Evolutionary conservation across 225 moss, liverwort and hornwort genomes (phyloP), one percentile per base, ranked within the genome.

Genomic region (Rhytidiadelphus loreus): DNA sequence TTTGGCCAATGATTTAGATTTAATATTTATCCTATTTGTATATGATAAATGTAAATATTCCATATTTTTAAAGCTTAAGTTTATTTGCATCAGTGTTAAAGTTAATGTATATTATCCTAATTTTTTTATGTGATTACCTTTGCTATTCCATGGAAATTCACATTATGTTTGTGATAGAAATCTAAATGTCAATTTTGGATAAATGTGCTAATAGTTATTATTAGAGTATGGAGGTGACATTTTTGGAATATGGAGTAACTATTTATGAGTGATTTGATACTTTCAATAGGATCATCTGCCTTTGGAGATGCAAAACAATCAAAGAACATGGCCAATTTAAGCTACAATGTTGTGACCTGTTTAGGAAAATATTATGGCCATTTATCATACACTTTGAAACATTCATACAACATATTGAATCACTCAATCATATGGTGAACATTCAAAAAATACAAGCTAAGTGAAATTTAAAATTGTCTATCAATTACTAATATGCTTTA

Each of bases 111-210:
- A 70, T 3, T 41, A 43, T 7, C 2, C 3, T 41, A 71, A 16
- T 43, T 70, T 43, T 71, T 6, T 0, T 0, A 22, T 66, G 37
- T 22, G 11, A 66, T 66, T n/a, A 29, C 22, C 1, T 17, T 7
- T 3, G 26, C 4, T 0, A 29, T 2, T 73, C 2, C 30, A 16
- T 4, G 1, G 4, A 46, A 73, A 46, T 9, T 19, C 0, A 1
- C 4, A 46, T 29, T 11, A 73, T 73, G 16, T 9, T 11, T 18
- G 46, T 16, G 2, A 73, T 30, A 30, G 11, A 73, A 29, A 46
- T 73, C 9, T 46, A 44, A 28, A n/a, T 0, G 7, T 15, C 2
- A 43, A 3, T 71, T 71, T 26, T 4, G 5, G 3, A 3, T 43
- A 71, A 16, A 43, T 26, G 26, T 43, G 43, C 0, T 26, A 71